Conservation (phyloP, 1,139 yeast genomes). For the Candida mesenterica region DNA sequence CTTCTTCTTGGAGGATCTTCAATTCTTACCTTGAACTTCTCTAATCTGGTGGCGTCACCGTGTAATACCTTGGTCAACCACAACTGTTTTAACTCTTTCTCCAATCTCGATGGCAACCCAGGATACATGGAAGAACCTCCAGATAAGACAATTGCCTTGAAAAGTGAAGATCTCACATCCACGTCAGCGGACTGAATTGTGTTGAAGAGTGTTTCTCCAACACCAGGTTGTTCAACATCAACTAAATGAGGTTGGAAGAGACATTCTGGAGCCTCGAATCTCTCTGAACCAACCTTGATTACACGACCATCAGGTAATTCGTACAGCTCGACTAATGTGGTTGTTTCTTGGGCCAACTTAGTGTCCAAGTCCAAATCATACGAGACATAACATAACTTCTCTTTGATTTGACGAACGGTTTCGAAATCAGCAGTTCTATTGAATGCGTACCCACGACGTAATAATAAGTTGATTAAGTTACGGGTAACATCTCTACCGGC, state of each 20-base stretch:
- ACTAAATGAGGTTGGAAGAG: constrained; percentile 94
- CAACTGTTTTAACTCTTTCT: constrained; percentile 91
- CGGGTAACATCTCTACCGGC: constrained; percentile 99
- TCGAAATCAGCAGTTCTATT: constrained; percentile 98
- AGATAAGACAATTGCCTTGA: constrained; percentile 87
- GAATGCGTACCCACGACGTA: constrained; percentile 96
- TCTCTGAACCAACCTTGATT: constrained; percentile 90
- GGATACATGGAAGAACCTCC: constrained; percentile 99
- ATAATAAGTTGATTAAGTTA: constrained; percentile 81
- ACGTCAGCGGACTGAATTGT: constrained; percentile 94
- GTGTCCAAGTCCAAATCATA: constrained; percentile 90
- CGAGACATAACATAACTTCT: constrained; percentile 90
- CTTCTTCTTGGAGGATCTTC: constrained; percentile 99
- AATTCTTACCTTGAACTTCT: constrained; percentile 91
- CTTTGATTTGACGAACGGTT: constrained; percentile 96
- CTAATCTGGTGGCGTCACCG: constrained; percentile 83
- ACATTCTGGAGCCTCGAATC: constrained; percentile 98
- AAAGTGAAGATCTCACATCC: constrained; percentile 85
- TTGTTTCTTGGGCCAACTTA: constrained; percentile 87
- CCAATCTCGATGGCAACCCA: constrained; percentile 92
- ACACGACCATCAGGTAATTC: constrained; percentile 97
- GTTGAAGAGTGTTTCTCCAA: constrained; percentile 88
- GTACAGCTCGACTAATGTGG: constrained; percentile 85
- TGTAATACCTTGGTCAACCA: constrained; percentile 89
- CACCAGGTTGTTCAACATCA: constrained; percentile 97